Evolutionary conservation across 75 land plant species (phyloP).

Genomic region (Chamaecyparis obtusa): DNA sequence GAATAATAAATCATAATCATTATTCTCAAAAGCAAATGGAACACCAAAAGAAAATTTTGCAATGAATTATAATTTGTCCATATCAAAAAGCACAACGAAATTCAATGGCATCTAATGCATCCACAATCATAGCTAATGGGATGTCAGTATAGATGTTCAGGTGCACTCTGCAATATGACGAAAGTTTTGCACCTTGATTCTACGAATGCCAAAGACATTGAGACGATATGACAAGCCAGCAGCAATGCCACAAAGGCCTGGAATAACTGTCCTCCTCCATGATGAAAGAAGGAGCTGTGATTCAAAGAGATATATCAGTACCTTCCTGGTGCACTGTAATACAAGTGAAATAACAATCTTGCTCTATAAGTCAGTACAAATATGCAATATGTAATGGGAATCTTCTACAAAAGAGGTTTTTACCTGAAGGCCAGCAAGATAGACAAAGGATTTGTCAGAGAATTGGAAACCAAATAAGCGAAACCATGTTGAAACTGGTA

Average conservation of each 20-base stretch:
- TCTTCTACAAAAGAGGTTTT: background rate
- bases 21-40: background rate
- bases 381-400: background rate
- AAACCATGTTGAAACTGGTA: slow-evolving; percentile 80
- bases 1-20: background rate
- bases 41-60: background rate
- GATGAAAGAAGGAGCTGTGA: slow-evolving; percentile 85
- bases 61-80: background rate
- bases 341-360: background rate
- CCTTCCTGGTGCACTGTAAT: background rate
- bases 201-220: slow-evolving; percentile 78
- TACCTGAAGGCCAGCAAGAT: slow-evolving; percentile 97
- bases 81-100: background rate
- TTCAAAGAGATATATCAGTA: slow-evolving; percentile 2
- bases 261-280: slow-evolving; percentile 81
- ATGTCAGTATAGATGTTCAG: background rate
- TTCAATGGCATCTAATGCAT: background rate
- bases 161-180: background rate
- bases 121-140: background rate
- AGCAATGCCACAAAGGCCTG: slow-evolving; percentile 88
- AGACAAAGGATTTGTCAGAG: slow-evolving; percentile 89
- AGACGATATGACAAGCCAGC: slow-evolving; percentile 78
- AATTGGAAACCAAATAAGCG: slow-evolving; percentile 67
- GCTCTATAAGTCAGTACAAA: background rate
- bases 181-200: slow-evolving; percentile 58